phyloP scores from a whole-genome alignment of 2,329 filamentous ascomycete genomes.

The Ceratocystis destructans region DNA sequence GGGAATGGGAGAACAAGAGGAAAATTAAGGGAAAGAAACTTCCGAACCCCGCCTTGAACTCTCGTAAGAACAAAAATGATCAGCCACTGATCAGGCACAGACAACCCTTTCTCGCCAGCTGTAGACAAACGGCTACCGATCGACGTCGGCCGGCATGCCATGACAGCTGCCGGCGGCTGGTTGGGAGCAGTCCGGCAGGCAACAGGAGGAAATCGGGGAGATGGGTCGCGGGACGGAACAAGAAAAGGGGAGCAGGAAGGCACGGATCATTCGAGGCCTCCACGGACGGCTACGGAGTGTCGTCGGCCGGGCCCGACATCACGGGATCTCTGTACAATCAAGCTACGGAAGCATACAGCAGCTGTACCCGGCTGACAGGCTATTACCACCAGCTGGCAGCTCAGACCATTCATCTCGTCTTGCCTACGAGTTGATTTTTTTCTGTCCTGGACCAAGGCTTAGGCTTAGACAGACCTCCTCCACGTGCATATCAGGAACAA shows the following conservation, averaged over 20 bases:
- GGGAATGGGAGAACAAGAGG: too few species aligned
- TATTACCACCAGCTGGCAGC: not conserved
- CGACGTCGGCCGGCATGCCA: not conserved
- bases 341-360: not conserved
- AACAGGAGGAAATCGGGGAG: not conserved
- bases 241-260: not conserved
- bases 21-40: not conserved
- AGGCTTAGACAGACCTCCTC: not conserved
- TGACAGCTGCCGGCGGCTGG: constrained; percentile 8
- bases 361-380: not conserved
- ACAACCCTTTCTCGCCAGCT: not conserved
- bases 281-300: too few species aligned
- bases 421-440: not conserved
- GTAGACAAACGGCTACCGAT: not conserved
- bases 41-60: not conserved
- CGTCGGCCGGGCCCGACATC: too few species aligned
- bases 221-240: not conserved
- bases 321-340: not conserved
- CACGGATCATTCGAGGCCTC: too few species aligned
- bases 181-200: not conserved
- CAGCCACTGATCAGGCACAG: not conserved
- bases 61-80: not conserved
- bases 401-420: too few species aligned
- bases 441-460: not conserved
- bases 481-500: not conserved